phyloP scores from a whole-genome alignment of 164 flowering plant species.

The Stephania japonica region DNA sequence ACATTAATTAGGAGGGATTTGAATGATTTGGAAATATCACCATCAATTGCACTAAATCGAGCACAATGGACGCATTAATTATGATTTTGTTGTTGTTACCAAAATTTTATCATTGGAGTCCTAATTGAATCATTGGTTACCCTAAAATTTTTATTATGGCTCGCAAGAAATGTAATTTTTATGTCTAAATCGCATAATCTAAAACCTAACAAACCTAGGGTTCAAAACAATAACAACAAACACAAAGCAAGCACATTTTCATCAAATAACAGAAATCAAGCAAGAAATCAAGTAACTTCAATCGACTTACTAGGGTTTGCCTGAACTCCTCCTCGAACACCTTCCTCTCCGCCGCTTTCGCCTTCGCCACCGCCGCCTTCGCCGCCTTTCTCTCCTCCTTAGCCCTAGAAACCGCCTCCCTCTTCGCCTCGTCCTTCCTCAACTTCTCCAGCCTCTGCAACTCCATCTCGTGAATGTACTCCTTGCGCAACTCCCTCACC shows the following conservation, averaged over 20 bases:
- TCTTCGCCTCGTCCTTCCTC: slow-evolving; percentile 52
- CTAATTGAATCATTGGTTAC: no score
- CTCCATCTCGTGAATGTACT: slow-evolving; percentile 65
- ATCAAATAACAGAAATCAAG: not conserved
- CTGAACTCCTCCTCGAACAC: slow-evolving; percentile 59
- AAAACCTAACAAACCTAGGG: no score
- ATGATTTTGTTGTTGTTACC: no score
- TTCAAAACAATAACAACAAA: no score
- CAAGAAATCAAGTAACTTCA: not conserved
- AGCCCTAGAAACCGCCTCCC: slow-evolving; percentile 47
- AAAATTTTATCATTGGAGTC: not conserved
- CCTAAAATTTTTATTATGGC: no score
- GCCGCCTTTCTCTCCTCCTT: slow-evolving; percentile 54
- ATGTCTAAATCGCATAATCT: no score
- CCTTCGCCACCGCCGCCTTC: slow-evolving; percentile 45
- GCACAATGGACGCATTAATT: no score
- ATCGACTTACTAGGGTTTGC: slow-evolving; percentile 41
- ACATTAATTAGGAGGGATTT: no score
- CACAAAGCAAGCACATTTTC: no score
- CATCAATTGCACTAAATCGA: no score
- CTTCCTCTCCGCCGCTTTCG: slow-evolving; percentile 49
- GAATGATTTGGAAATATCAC: no score
- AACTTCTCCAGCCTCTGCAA: slow-evolving; percentile 49
- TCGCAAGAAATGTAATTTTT: no score
- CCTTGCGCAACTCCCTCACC: slow-evolving; percentile 54